Evolutionary conservation across 352 stramenopile species (phyloP).

Genomic region (Pythium apleroticum): DNA sequence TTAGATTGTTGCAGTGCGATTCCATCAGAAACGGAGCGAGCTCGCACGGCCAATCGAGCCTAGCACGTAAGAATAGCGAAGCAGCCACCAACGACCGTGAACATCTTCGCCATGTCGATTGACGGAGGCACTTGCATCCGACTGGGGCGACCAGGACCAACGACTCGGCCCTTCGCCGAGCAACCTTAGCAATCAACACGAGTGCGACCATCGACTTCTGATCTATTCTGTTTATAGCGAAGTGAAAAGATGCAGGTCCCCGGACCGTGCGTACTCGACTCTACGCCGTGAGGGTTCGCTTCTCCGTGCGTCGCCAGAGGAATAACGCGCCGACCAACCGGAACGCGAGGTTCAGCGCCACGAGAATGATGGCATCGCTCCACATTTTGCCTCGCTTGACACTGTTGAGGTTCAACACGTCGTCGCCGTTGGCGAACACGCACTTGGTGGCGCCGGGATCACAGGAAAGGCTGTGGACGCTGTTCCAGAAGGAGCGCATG

Average conservation of each 20-base stretch:
- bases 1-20: neutral
- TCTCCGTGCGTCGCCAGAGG: constrained; percentile 29
- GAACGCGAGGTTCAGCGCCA: constrained; percentile 34
- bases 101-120: too few relatives aligned
- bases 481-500: constrained; percentile 35
- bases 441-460: constrained; percentile 12
- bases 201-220: too few relatives aligned
- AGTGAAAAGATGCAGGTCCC: too few relatives aligned
- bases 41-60: too few relatives aligned
- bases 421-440: constrained; percentile 23
- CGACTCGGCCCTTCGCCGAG: too few relatives aligned
- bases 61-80: neutral
- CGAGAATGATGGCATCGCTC: constrained; percentile 26
- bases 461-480: constrained; percentile 30
- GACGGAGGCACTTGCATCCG: too few relatives aligned
- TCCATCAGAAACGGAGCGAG: too few relatives aligned
- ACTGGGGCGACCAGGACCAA: too few relatives aligned
- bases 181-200: too few relatives aligned
- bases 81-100: too few relatives aligned
- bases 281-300: constrained; percentile 6
- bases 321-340: constrained; percentile 30
- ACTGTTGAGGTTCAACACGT: constrained; percentile 31
- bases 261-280: neutral
- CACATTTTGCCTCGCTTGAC: constrained; percentile 27
- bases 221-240: too few relatives aligned